Percentiles rank a stretch among this genome's conserved stretches.
Evolutionary conservation across 345 rosid species (phyloP).

Genomic region (Clausena lansium): DNA sequence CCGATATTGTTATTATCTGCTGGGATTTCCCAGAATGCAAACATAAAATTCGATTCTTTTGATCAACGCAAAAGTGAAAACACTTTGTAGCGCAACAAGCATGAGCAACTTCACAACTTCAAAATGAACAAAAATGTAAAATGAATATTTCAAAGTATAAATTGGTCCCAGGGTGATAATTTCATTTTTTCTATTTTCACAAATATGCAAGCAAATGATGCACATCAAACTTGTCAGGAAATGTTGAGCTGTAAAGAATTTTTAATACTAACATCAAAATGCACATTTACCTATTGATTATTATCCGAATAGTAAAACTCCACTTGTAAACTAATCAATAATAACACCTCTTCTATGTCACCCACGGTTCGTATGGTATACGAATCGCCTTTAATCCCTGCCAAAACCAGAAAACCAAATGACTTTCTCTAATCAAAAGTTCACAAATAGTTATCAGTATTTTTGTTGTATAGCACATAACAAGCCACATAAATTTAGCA

Average conservation of each 20-base stretch:
- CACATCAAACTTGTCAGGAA: conserved; percentile 4
- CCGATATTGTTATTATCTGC: neutral
- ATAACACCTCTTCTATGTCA: neutral
- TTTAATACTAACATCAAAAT: conserved; percentile 6
- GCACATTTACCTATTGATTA: conserved; percentile 16
- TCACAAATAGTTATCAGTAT: neutral
- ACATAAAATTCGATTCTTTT: neutral
- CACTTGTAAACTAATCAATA: neutral
- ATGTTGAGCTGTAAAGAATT: conserved; percentile 7
- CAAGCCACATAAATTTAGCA: neutral
- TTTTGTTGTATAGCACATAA: neutral
- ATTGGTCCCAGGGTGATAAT: neutral
- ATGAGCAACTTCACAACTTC: neutral
- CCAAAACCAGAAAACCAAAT: neutral
- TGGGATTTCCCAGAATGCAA: neutral
- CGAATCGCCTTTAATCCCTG: conserved; percentile 5
- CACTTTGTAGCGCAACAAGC: neutral
- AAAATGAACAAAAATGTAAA: neutral
- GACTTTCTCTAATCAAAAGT: neutral
- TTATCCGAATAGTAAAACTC: neutral
- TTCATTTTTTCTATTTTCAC: neutral
- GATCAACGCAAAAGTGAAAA: neutral
- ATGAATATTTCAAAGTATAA: neutral
- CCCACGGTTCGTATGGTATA: neutral
- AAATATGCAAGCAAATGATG: conserved; percentile 2